These are phyloP conservation scores for Trichocladium uniseriatum DNA, from an alignment of 495 filamentous ascomycete species.

Conservation along the genomic window DNA sequence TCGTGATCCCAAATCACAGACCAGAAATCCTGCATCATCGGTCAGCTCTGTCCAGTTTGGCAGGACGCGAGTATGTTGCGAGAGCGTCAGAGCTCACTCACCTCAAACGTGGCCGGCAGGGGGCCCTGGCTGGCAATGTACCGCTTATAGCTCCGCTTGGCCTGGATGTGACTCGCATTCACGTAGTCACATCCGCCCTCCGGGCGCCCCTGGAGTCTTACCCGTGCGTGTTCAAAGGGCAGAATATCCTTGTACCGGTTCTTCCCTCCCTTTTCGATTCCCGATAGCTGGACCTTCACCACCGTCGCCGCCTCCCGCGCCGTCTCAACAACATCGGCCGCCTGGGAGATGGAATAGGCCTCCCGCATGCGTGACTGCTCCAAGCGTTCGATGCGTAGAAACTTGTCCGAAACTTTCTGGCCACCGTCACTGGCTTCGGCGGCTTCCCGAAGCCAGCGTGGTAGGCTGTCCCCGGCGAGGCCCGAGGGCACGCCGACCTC, in stretches of 20 bases:
- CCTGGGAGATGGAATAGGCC: constrained; percentile 57
- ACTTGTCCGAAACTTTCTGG: constrained; percentile 70
- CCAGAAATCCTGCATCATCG: constrained; percentile 82
- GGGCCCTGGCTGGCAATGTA: constrained; percentile 97
- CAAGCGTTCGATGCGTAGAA: constrained; percentile 70
- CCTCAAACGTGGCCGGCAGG: constrained; percentile 83
- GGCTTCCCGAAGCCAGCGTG: constrained; percentile 67
- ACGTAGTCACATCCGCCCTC: constrained; percentile 86
- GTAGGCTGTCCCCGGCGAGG: constrained; percentile 50
- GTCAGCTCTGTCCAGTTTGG: constrained; percentile 28
- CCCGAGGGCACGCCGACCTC: constrained; percentile 58
- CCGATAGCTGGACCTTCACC: constrained; percentile 53
- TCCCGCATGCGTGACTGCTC: constrained; percentile 89
- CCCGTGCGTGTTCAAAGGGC: constrained; percentile 89
- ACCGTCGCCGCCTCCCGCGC: neutral
- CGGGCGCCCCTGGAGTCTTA: constrained; percentile 61
- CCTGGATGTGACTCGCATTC: constrained; percentile 81
- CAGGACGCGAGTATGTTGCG: too few species aligned
- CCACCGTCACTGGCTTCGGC: constrained; percentile 59
- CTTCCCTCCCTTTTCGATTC: constrained; percentile 88
- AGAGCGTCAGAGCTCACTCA: constrained; percentile 33
- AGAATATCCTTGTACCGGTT: constrained; percentile 98
- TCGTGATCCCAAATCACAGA: constrained; percentile 96
- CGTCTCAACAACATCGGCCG: constrained; percentile 13
- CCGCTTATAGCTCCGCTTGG: constrained; percentile 67